Base-by-base conservation (phyloP, 2,329 filamentous ascomycete genomes). In the Bipolaris gigantea region DNA sequence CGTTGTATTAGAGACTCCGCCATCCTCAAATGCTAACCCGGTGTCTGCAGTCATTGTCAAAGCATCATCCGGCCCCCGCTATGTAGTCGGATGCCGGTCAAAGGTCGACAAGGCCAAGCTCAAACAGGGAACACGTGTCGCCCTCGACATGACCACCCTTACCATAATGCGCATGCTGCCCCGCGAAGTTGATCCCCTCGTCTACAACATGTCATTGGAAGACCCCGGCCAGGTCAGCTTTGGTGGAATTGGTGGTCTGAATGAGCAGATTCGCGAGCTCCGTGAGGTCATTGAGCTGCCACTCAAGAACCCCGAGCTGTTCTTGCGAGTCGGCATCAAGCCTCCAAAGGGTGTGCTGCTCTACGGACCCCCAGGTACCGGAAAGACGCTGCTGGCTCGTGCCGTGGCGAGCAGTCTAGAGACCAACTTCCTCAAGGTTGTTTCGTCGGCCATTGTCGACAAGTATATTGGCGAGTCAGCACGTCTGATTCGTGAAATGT, bases 151-250 rank as follows among this genome's bases (percentile, higher is more conserved):
- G 94, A 99, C 94, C 47, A 99, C 94, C 18, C 89, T 99, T 65
- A 99, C 94, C 57, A 99, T 99, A 77, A 99, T 99, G 94, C 90
- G 94, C 71, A 99, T 99, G 94, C 83, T 99, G 42, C 95, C 94
- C 56, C 89, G 94, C 75, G 94, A 99, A 81, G 95, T 99, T 73
- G 94, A 99, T 73, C 94, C 94, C 18, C 83, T 99, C 64, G 94
- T 99, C 65, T 99, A 99, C 85, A 99, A 99, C 82, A 99, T 99
- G 94, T 99, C 94, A 18, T 79, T 99, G 67, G 94, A 99, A 76
- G 94, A 99, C 74, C 94, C 94, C 0, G 94, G 94, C 5, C 93
- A 97, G 76, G 89, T 99, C 76, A 97, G 90, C 81, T 99, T 99
- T 77, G 93, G 89, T 36, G 94, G 95, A 67, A 99, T 99, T 65